phyloP scores from a whole-genome alignment of 1,139 yeast species.

The Geotrichum siamense region DNA sequence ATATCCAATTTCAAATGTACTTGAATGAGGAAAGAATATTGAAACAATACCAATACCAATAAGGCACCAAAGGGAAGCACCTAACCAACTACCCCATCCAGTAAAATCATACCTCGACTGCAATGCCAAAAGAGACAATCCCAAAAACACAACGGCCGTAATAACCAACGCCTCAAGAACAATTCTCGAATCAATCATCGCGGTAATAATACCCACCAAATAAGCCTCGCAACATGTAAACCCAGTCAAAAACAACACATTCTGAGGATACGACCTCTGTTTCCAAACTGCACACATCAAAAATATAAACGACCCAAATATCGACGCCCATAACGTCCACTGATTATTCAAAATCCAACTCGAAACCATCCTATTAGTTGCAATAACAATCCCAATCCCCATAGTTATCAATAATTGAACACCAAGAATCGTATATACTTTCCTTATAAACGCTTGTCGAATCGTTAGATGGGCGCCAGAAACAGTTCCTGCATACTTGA shows the following conservation, averaged over 20 bases:
- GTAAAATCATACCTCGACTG: slow-evolving; percentile 79
- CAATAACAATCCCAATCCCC: slow-evolving; percentile 50
- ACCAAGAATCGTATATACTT: slow-evolving; percentile 67
- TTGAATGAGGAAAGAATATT: slow-evolving; percentile 58
- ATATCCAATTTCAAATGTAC: slow-evolving; percentile 53
- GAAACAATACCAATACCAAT: slow-evolving; percentile 67
- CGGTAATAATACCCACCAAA: slow-evolving; percentile 59
- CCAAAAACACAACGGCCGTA: slow-evolving; percentile 63
- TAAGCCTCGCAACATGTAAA: slow-evolving; percentile 75
- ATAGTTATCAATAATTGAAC: slow-evolving; percentile 59
- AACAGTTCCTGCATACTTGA: slow-evolving; percentile 73
- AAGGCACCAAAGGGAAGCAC: slow-evolving; percentile 57
- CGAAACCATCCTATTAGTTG: slow-evolving; percentile 43
- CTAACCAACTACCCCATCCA: slow-evolving; percentile 60
- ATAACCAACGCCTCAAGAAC: slow-evolving; percentile 66
- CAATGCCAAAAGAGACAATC: slow-evolving; percentile 68
- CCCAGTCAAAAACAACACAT: slow-evolving; percentile 49
- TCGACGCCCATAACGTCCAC: slow-evolving; percentile 54
- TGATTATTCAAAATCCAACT: slow-evolving; percentile 54
- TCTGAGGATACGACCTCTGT: slow-evolving; percentile 58
- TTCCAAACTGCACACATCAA: slow-evolving; percentile 54
- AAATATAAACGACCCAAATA: slow-evolving; percentile 54
- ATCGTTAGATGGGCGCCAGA: slow-evolving; percentile 70
- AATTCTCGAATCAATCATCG: slow-evolving; percentile 55
- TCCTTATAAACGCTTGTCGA: slow-evolving; percentile 68